Conservation (phyloP, 179 eudicot genomes). For the Silene noctiflora region DNA sequence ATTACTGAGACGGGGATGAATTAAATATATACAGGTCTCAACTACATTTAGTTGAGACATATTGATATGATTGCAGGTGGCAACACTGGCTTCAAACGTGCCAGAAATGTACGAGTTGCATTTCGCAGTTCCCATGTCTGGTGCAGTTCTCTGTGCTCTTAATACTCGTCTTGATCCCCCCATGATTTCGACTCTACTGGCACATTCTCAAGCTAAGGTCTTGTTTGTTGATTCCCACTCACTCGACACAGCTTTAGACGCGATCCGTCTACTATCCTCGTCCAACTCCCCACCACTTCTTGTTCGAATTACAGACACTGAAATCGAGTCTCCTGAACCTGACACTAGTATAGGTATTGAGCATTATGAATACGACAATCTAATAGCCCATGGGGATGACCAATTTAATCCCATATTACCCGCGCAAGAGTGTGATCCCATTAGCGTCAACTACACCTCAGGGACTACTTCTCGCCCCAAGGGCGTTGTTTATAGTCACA, state of each 20-base stretch:
- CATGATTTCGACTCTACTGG: constrained; percentile 39
- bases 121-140: constrained; percentile 65
- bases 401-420: constrained; percentile 38
- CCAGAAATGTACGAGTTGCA: constrained; percentile 67
- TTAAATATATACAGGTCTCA: too few species aligned
- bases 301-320: constrained; percentile 41
- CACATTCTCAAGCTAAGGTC: constrained; percentile 50
- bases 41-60: too few species aligned
- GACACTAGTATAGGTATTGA: not conserved
- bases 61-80: constrained; percentile 37
- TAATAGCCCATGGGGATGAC: constrained; percentile 37
- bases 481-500: constrained; percentile 57
- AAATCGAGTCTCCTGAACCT: not conserved
- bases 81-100: constrained; percentile 54
- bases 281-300: constrained; percentile 32
- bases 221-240: constrained; percentile 49
- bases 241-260: constrained; percentile 36
- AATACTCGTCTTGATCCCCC: constrained; percentile 55
- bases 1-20: too few species aligned
- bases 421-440: constrained; percentile 40
- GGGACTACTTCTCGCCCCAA: constrained; percentile 70
- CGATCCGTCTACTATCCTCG: constrained; percentile 32
- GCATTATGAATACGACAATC: constrained; percentile 39
- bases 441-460: constrained; percentile 59
- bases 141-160: constrained; percentile 49